Base-by-base conservation (phyloP, 2,329 filamentous ascomycete species). In the Trichothecium sympodiale region DNA sequence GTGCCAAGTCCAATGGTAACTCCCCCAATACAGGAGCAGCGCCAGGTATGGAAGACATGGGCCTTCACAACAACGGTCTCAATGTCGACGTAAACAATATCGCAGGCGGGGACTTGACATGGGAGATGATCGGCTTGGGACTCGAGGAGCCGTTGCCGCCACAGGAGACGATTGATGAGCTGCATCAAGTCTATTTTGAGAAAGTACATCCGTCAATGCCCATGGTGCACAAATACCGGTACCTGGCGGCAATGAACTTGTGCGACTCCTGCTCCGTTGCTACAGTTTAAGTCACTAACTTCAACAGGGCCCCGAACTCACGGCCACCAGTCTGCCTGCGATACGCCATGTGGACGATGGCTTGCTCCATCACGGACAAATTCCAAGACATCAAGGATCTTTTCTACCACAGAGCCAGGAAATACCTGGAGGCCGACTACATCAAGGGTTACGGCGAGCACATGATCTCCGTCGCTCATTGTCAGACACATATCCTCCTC, bases 281-380 rank as follows among this genome's bases (percentile, higher is more conserved):
- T 33, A 10, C 15, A 4, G 14, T 16, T 25, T 29, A 2, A 26
- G 20, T 29, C 35, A 38, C 34, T 34, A 29, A 29, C 13, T 33
- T 8, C 13, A 8, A 26, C 41, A 79, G 74, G 36, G 76, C 85
- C n/a, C 86, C 86, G 14, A 78, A 78, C 42, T 80, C 87, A 63
- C 77, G 89, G 17, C 89, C 91, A 2, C 86, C 89, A 0, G 77
- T 94, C 20, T 86, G 83, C 44, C 62, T 98, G 34, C 78, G 91
- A 46, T 98, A 98, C 60, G 86, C 84, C 37, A 93, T 96, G 69
- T 96, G 89, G 89, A 84, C 81, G n/a, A 64, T 87, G 49, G 87
- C 89, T n/a, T 88, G 86, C 42, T 81, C 84, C 5, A 73, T 88
- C 30, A 78, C 76, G 3, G 86, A 94, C 39, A 91, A 87, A 52